Conservation (phyloP, 2,329 filamentous ascomycete genomes). For the Fusarium devonianum region DNA sequence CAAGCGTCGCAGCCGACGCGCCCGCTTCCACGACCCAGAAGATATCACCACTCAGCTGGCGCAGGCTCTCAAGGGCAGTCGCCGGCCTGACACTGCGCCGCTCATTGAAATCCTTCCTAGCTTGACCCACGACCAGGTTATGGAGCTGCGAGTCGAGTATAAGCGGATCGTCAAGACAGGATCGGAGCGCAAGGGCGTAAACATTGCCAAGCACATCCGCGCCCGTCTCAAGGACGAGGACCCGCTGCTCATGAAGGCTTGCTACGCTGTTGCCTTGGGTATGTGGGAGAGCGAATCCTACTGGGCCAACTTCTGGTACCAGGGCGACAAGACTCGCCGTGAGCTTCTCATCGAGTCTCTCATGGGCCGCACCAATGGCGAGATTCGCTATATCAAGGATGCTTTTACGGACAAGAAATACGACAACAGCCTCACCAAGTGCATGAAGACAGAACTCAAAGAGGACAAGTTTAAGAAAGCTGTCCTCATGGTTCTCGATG, state of each 20-base stretch:
- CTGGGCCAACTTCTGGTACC: constrained; percentile 99
- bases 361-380: constrained; percentile 88
- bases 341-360: constrained; percentile 92
- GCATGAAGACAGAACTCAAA: constrained; percentile 91
- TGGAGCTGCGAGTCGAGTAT: constrained; percentile 87
- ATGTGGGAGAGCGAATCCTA: constrained; percentile 93
- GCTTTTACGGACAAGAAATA: constrained; percentile 94
- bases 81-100: constrained; percentile 70
- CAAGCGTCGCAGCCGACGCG: constrained; percentile 62
- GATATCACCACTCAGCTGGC: constrained; percentile 80
- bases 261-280: constrained; percentile 88
- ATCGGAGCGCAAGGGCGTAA: constrained; percentile 75
- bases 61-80: constrained; percentile 73
- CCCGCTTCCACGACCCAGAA: constrained; percentile 84
- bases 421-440: constrained; percentile 77
- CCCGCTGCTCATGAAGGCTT: constrained; percentile 84
- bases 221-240: constrained; percentile 75
- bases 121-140: constrained; percentile 85
- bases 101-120: constrained; percentile 85
- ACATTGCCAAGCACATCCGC: constrained; percentile 86
- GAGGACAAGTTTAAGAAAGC: constrained; percentile 96
- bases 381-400: constrained; percentile 85
- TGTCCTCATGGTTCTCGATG: constrained; percentile 83
- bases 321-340: constrained; percentile 81
- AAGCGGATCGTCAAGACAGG: constrained; percentile 88